A percentile compares a stretch with the other conserved stretches of the same genome.
Conservation (phyloP, 2,329 filamentous ascomycete genomes). For the Epicoccum nigrum region DNA sequence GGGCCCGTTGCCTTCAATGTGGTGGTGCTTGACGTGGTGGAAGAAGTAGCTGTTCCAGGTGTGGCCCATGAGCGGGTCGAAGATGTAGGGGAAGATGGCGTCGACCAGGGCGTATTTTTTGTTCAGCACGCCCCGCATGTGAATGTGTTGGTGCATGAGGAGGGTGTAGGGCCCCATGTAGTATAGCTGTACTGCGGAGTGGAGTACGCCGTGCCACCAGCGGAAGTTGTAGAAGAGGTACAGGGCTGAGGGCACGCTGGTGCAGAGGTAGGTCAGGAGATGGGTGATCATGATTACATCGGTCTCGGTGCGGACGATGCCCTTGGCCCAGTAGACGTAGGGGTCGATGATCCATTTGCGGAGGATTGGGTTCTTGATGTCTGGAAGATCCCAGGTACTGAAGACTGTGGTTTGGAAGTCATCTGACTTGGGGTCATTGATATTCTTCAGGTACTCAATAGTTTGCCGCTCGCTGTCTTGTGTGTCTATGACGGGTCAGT, state of each 20-base stretch:
- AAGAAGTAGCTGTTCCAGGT: conserved; percentile 88
- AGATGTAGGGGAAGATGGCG: conserved; percentile 71
- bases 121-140: conserved; percentile 71
- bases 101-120: conserved; percentile 65
- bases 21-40: conserved; percentile 85
- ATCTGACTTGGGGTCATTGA: conserved; percentile 57
- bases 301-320: conserved; percentile 67
- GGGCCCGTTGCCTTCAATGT: conserved; percentile 80
- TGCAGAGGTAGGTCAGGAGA: conserved; percentile 72
- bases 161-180: conserved; percentile 78
- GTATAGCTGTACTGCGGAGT: conserved; percentile 69
- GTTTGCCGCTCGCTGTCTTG: conserved; percentile 43
- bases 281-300: conserved; percentile 83
- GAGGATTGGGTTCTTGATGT: conserved; percentile 49
- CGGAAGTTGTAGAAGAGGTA: conserved; percentile 70
- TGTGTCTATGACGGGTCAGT: conserved; percentile 27
- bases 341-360: conserved; percentile 60
- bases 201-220: conserved; percentile 70
- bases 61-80: conserved; percentile 79
- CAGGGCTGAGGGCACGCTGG: conserved; percentile 71
- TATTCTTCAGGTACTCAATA: conserved; percentile 53
- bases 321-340: conserved; percentile 63
- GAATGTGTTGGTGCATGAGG: conserved; percentile 86
- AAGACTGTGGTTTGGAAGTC: conserved; percentile 64
- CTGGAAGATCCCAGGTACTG: conserved; percentile 57